phyloP scores from a whole-genome alignment of 2,329 filamentous ascomycete species.

The Scopulariopsis brevicaulis region DNA sequence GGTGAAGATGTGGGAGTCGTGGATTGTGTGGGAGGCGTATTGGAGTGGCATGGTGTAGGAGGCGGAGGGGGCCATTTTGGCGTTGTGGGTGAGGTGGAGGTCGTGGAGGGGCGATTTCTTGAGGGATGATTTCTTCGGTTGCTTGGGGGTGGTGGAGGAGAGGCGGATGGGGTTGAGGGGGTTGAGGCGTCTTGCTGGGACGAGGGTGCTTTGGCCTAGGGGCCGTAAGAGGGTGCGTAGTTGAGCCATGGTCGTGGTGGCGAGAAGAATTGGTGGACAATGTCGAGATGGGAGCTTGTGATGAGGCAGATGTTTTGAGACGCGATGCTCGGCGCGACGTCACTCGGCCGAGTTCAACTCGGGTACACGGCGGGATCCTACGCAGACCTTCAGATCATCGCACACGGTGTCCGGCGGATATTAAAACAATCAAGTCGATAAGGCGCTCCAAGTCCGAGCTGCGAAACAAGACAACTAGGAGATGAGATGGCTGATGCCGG shows the following conservation, averaged over 20 bases:
- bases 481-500: too few species aligned
- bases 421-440: too few species aligned
- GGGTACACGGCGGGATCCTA: too few species aligned
- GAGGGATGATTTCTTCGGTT: slow-evolving; percentile 14
- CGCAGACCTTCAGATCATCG: too few species aligned
- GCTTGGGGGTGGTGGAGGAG: slow-evolving; percentile 12
- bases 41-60: slow-evolving; percentile 89
- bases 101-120: slow-evolving; percentile 67
- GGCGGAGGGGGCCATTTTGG: slow-evolving; percentile 94
- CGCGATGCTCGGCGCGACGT: too few species aligned
- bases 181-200: background rate
- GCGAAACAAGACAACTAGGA: too few species aligned
- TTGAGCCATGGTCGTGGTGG: background rate
- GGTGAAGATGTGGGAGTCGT: slow-evolving; percentile 83
- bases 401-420: too few species aligned
- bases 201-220: background rate
- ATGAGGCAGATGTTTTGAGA: background rate
- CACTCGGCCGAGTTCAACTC: too few species aligned
- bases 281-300: background rate
- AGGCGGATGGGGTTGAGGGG: background rate
- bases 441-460: too few species aligned
- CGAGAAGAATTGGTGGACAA: background rate
- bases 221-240: background rate
- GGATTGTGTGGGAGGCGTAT: slow-evolving; percentile 66
- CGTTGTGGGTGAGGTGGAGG: slow-evolving; percentile 65